Conservation (phyloP, 306 rosid genomes). For the Astragalus glycyphyllos region DNA sequence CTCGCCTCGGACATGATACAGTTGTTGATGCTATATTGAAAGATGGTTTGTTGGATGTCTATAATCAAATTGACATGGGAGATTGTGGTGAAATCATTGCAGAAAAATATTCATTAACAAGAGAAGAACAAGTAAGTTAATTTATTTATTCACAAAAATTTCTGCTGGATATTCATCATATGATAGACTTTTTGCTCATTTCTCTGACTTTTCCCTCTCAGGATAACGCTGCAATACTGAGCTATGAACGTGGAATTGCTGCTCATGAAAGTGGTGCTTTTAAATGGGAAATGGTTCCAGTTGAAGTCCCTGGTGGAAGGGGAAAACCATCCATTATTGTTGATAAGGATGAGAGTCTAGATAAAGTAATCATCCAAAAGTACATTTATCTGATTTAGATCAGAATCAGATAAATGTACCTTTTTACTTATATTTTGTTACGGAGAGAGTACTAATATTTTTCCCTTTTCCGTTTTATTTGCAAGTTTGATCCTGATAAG, state of each 20-base stretch:
- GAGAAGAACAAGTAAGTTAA: slow-evolving; percentile 66
- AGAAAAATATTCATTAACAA: slow-evolving; percentile 64
- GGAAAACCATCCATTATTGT: slow-evolving; percentile 53
- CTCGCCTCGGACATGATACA: slow-evolving; percentile 85
- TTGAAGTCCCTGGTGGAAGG: slow-evolving; percentile 84
- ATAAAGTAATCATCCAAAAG: slow-evolving; percentile 54
- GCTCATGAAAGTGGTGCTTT: slow-evolving; percentile 68
- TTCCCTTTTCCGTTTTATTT: neutral
- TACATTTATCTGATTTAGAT: too few relatives aligned
- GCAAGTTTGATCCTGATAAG: slow-evolving; percentile 76
- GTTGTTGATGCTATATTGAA: slow-evolving; percentile 79
- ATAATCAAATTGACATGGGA: slow-evolving; percentile 74
- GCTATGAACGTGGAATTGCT: slow-evolving; percentile 83
- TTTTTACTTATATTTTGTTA: too few relatives aligned
- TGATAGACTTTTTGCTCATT: neutral
- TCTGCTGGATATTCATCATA: too few relatives aligned
- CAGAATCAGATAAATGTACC: too few relatives aligned
- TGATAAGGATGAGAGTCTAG: slow-evolving; percentile 77
- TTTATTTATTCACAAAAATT: neutral
- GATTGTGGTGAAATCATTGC: slow-evolving; percentile 78
- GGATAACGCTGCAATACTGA: slow-evolving; percentile 68
- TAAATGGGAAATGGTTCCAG: slow-evolving; percentile 81
- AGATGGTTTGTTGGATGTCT: slow-evolving; percentile 88
- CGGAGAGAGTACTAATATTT: neutral
- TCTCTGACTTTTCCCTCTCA: slow-evolving; percentile 29